Base-by-base conservation (phyloP, 768 basidiomycete genomes). In the Auricularia auricula-judae region DNA sequence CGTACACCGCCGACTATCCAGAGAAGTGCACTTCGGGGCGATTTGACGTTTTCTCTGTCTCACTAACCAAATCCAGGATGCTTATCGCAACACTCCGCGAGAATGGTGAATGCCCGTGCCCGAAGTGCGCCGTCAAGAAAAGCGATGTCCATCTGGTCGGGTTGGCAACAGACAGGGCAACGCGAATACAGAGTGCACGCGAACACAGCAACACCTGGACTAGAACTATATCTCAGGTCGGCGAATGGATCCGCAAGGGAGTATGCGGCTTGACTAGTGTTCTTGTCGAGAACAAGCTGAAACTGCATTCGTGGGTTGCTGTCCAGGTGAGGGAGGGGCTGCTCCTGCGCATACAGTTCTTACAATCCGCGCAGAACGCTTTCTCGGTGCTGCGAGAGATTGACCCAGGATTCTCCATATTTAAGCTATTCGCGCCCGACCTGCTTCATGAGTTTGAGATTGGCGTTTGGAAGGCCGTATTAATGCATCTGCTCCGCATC, bases 1-100 rank as follows among this genome's bases (percentile, higher is more conserved):
- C 74, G 1, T 76, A 76, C 54, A 72, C 73, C 3, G 74, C 74
- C 0, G 73, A 77, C 61, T 77, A 77, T 51, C 76, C 76, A 0
- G 75, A 78, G 33, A 78, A 78, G 77, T 76, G 54, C 1, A 68
- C 67, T 12, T 54, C 29, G 29, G 29, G 29, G 12, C 62, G 63
- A 56, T 39, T 35, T 42, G 11, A 23, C 54, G 3, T 11, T 43
- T 10, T 36, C 7, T 58, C 23, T 70, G 14, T 34, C 21, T n/a
- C 5, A 5, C 65, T 21, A 5, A 43, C 10, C 35, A 61, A 10
- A 29, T 23, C 56, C 53, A 72, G 72, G 60, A 68, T 73, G 0
- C 63, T 76, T 0, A 5, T 76, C 0, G 73, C 71, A 3, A 71
- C 68, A 1, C 68, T 76, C 10, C 66, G 65, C 4, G 70, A 75